A percentile compares a stretch with the other conserved stretches of the same genome.
phyloP scores from a whole-genome alignment of 2,329 filamentous ascomycete genomes.

The Aspergillus felis region DNA sequence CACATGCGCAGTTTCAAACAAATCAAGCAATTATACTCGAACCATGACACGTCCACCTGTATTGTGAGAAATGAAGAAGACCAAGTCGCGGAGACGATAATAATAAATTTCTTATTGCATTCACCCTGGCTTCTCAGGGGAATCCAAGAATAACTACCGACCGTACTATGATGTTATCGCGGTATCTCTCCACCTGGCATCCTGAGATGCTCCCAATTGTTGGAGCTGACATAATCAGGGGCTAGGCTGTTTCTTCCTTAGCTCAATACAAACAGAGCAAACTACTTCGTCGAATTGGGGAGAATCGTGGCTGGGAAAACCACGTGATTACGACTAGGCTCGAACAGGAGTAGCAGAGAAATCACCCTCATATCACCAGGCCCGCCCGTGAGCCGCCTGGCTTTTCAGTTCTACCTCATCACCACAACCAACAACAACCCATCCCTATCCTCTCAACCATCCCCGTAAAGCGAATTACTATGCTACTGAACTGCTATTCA shows the following conservation, averaged over 20 bases:
- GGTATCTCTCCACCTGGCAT: slow-evolving; percentile 28
- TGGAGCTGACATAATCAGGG: slow-evolving; percentile 24
- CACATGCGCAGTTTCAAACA: slow-evolving; percentile 11
- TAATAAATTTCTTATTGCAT: neutral
- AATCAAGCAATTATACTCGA: slow-evolving; percentile 7
- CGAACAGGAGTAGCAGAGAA: slow-evolving; percentile 9
- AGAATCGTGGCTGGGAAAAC: slow-evolving; percentile 1
- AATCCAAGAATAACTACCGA: neutral
- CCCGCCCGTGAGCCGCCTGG: slow-evolving; percentile 8
- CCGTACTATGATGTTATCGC: neutral
- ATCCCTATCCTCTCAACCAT: slow-evolving; percentile 16
- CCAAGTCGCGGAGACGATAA: neutral
- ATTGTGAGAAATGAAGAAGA: neutral
- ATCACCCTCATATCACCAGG: neutral
- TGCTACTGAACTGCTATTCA: slow-evolving; percentile 29
- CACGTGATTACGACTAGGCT: slow-evolving; percentile 14
- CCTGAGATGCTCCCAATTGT: slow-evolving; percentile 16
- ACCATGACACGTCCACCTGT: slow-evolving; percentile 17
- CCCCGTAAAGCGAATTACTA: slow-evolving; percentile 40
- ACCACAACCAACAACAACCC: slow-evolving; percentile 17
- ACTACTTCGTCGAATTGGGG: slow-evolving; percentile 9
- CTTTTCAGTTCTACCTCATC: slow-evolving; percentile 16
- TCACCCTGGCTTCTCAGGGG: neutral
- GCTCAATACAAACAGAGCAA: slow-evolving; percentile 21
- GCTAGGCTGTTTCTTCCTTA: neutral